Evolutionary conservation across 176 grass and related monocot species (phyloP), one percentile per base, ranked within the genome.

Genomic region (Typha latifolia): DNA sequence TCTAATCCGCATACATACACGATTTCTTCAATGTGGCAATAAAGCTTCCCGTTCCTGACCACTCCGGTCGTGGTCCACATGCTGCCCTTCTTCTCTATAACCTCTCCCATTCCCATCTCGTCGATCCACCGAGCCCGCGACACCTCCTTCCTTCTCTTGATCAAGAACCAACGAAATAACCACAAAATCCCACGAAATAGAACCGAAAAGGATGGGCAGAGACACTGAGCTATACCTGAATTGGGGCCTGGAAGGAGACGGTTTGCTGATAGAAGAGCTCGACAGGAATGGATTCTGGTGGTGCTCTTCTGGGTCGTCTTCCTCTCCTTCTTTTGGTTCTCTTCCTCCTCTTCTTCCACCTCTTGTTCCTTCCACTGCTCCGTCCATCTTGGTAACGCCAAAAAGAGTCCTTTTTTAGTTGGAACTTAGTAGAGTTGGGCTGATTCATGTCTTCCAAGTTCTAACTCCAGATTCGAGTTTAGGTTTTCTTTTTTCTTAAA

Each of bases 11-110:
- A 29, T 49, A 18, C 67, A 70, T 69, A 90, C 94, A 82, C 67
- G 43, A 87, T 90, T 90, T 97, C 94, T 82, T 97, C 94, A 19
- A 97, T 51, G 34, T 90, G 87, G 63, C 85, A 97, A 68, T 78
- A 85, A 7, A 97, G 81, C 57, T 87, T 90, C 72, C 64, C 69
- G 4, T 71, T 73, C 31, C 86, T 53, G 4, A 68, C 68, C 19
- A 92, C 63, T 24, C 89, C 83, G 1, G 89, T 90, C 66, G 80
- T 92, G 66, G 81, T 55, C 94, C 94, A 97, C 55, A 87, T 64
- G 52, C 90, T 97, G 26, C 89, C 88, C 48, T 84, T 92, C 55
- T 71, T 85, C 37, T 92, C 94, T 51, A 82, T 53, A 43, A 92
- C 83, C 77, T 92, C 83, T 1, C 72, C 94, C 55, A 79, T 85